Base-by-base conservation (phyloP, 306 rosid genomes). In the Ormosia emarginata region DNA sequence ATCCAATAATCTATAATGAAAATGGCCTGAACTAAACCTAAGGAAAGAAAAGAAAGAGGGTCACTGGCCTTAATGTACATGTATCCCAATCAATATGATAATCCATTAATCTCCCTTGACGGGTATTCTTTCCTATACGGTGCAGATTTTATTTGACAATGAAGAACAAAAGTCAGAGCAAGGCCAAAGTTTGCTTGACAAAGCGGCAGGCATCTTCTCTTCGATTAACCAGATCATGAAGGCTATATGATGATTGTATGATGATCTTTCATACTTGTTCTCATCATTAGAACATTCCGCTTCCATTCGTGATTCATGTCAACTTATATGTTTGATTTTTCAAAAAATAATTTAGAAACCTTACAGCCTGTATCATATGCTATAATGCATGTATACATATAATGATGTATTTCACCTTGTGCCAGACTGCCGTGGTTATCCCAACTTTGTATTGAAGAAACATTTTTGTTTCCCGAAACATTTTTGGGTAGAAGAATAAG, bases 171-270 rank as follows among this genome's bases (percentile, higher is more conserved):
- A 85, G 40, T 82, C 94, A 57, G 93, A 82, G 76, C 74, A 89
- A 80, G 94, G 89, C 43, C 89, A 76, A 61, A 90, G 91, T 69
- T 85, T 95, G 75, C 72, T 95, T 74, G 91, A 86, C 73, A 85
- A 85, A 81, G 99, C 96, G 0, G 99, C 93, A 24, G 90, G 97
- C 78, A 58, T 95, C 74, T 82, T 95, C 86, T 89, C 97, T 80
- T 95, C 99, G 7, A 55, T 95, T 44, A 95, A 85, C 74, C 92
- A 96, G 67, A 85, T 95, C 86, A 95, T 95, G 98, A 95, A 83
- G 85, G 78, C 91, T 70, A 89, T 95, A 65, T 92, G 87, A 64
- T 55, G 30, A 76, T 75, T 62, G 63, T 24, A 74, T 74, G 81
- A 84, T 67, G 36, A 36, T 9, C 8, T 61, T 55, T 34, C 74